Evolutionary conservation across 805 yeast species (phyloP).

Genomic region (Barnettozyma sp.): DNA sequence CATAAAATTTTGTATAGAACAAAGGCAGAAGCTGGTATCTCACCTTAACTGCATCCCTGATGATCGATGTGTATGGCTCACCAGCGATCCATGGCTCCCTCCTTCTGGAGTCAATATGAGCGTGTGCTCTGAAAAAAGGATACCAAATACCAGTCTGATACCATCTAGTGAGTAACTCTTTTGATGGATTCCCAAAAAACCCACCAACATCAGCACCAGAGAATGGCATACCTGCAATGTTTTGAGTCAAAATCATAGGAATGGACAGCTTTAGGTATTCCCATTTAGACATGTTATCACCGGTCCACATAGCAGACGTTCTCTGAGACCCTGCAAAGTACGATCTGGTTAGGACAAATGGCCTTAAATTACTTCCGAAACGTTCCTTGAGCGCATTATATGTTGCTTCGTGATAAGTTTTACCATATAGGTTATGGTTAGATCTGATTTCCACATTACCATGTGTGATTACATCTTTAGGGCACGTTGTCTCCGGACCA

Average conservation of each 20-base stretch:
- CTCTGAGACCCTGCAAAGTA: conserved; percentile 90
- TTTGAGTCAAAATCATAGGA: conserved; percentile 82
- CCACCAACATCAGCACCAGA: conserved; percentile 98
- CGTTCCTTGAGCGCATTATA: conserved; percentile 55
- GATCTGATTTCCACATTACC: conserved; percentile 89
- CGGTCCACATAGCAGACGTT: conserved; percentile 94
- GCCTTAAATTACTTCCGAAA: conserved; percentile 51
- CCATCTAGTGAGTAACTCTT: conserved; percentile 84
- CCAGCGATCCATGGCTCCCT: conserved; percentile 89
- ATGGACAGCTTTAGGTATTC: conserved; percentile 71
- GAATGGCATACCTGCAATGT: conserved; percentile 83
- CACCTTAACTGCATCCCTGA: conserved; percentile 63
- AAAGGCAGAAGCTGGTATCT: conserved; percentile 76
- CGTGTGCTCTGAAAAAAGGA: conserved; percentile 95
- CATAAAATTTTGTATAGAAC: conserved; percentile 71
- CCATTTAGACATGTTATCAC: conserved; percentile 94
- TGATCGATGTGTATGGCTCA: conserved; percentile 59
- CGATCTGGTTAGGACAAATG: conserved; percentile 82
- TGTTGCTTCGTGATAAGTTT: conserved; percentile 76
- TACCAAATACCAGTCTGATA: conserved; percentile 94
- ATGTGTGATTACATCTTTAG: conserved; percentile 70
- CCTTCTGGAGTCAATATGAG: conserved; percentile 88
- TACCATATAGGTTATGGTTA: conserved; percentile 79
- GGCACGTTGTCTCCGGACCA: conserved; percentile 92
- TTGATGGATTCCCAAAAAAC: conserved; percentile 82